A percentile compares a stretch with the other conserved stretches of the same genome.
Evolutionary conservation across 2,329 filamentous ascomycete species (phyloP).

Genomic region (Emydomyces testavorans): DNA sequence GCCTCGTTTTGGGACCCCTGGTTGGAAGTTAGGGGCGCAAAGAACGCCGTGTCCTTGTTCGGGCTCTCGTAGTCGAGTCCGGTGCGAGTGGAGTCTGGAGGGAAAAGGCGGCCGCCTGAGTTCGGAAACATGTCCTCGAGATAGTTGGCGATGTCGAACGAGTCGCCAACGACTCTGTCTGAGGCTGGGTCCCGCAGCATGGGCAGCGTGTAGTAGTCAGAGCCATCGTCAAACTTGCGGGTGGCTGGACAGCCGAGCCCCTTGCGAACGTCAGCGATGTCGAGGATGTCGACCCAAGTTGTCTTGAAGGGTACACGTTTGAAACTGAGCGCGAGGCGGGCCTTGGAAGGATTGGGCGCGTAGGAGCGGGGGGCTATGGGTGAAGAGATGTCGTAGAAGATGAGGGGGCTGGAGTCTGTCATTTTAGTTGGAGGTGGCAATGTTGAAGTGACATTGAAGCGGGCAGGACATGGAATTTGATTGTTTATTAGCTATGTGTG

Average conservation of each 20-base stretch:
- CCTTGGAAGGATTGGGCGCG: slow-evolving; percentile 44
- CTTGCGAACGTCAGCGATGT: slow-evolving; percentile 41
- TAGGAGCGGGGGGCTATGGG: slow-evolving; percentile 24
- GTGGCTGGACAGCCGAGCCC: slow-evolving; percentile 38
- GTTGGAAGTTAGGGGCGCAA: slow-evolving; percentile 32
- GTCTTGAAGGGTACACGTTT: slow-evolving; percentile 40
- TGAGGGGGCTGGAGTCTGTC: slow-evolving; percentile 18
- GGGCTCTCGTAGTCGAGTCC: slow-evolving; percentile 34
- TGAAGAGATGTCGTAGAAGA: slow-evolving; percentile 41
- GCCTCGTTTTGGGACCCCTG: slow-evolving; percentile 23
- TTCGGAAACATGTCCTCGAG: slow-evolving; percentile 44
- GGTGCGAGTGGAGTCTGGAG: slow-evolving; percentile 23
- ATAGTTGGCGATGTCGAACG: slow-evolving; percentile 54
- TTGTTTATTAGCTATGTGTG: too few relatives aligned
- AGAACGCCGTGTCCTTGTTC: slow-evolving; percentile 21
- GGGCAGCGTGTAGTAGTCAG: slow-evolving; percentile 50
- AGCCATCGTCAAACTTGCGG: slow-evolving; percentile 47
- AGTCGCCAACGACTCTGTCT: slow-evolving; percentile 43
- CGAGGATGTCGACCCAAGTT: slow-evolving; percentile 43
- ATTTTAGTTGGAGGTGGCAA: neutral
- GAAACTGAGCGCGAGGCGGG: slow-evolving; percentile 41
- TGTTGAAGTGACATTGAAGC: neutral
- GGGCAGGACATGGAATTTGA: too few relatives aligned
- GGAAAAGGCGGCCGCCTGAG: slow-evolving; percentile 42
- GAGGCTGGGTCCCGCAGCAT: slow-evolving; percentile 41